Conservation (phyloP, 129 eudicot genomes). For the Glebionis coronaria region DNA sequence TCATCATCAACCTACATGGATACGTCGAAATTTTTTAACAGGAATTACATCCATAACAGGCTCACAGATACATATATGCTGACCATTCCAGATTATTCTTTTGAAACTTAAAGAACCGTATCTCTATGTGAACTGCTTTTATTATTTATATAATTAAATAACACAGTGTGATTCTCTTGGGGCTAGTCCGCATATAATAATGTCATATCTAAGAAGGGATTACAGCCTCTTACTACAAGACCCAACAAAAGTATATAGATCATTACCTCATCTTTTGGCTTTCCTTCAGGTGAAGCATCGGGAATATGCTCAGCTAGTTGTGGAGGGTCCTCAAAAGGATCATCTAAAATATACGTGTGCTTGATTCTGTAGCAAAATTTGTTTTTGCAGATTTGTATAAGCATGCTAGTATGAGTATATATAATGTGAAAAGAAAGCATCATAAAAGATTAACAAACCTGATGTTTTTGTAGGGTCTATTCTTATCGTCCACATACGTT, state of each 20-base stretch:
- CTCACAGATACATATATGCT: background rate
- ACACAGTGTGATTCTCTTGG: background rate
- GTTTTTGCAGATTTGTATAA: slow-evolving; percentile 7
- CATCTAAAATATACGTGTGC: slow-evolving; percentile 84
- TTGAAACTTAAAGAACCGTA: background rate
- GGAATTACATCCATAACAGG: background rate
- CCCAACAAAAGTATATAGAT: background rate
- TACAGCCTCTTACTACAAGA: background rate
- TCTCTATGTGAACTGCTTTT: background rate
- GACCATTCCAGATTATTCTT: background rate
- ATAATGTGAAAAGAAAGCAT: slow-evolving; percentile 15
- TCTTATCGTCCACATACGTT: slow-evolving; percentile 81
- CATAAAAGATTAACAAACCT: slow-evolving; percentile 38
- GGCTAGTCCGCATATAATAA: background rate
- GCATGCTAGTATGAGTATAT: background rate
- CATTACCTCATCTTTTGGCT: slow-evolving; percentile 87
- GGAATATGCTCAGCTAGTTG: slow-evolving; percentile 74
- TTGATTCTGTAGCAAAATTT: slow-evolving; percentile 58
- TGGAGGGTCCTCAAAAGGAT: slow-evolving; percentile 93
- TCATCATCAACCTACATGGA: slow-evolving; percentile 76
- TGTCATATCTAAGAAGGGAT: background rate
- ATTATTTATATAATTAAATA: slow-evolving; percentile 1
- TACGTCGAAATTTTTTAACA: background rate
- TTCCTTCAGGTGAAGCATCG: slow-evolving; percentile 96
- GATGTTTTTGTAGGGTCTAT: slow-evolving; percentile 84